Percentiles rank a stretch among this genome's conserved stretches.
Evolutionary conservation across 2,329 filamentous ascomycete genomes (phyloP).

Genomic region (Drechslerella dactyloides): DNA sequence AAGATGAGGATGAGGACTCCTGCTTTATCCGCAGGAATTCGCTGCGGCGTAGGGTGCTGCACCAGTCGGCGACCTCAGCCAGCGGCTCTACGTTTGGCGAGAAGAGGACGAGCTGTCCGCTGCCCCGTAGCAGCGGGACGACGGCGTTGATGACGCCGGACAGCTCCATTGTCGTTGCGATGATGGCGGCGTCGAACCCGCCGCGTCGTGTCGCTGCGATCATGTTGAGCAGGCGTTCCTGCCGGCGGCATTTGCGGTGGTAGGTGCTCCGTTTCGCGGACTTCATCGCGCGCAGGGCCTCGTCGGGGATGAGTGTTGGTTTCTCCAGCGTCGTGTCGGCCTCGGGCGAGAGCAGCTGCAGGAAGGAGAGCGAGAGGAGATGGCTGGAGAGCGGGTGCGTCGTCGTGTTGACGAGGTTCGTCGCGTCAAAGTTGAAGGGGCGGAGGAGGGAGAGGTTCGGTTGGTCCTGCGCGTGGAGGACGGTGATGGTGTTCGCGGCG

Average conservation of each 20-base stretch:
- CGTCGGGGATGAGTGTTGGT: conserved; percentile 67
- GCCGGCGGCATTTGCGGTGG: conserved; percentile 85
- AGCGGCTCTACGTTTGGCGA: conserved; percentile 80
- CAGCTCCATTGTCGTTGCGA: conserved; percentile 83
- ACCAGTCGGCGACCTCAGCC: conserved; percentile 77
- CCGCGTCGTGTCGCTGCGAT: conserved; percentile 77
- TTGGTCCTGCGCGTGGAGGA: conserved; percentile 81
- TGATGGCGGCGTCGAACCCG: conserved; percentile 80
- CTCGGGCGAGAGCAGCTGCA: conserved; percentile 81
- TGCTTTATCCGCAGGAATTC: conserved; percentile 69
- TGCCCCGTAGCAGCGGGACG: conserved; percentile 80
- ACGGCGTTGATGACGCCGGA: conserved; percentile 74
- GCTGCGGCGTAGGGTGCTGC: conserved; percentile 77
- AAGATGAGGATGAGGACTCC: conserved; percentile 17
- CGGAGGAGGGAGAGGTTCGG: conserved; percentile 85
- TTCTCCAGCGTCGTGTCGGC: conserved; percentile 77
- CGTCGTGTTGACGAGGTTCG: conserved; percentile 66
- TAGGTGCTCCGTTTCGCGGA: conserved; percentile 82
- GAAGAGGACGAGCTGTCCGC: conserved; percentile 85
- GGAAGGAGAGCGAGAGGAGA: conserved; percentile 85
- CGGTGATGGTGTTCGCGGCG: conserved; percentile 75
- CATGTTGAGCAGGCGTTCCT: conserved; percentile 73
- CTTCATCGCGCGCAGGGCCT: conserved; percentile 74
- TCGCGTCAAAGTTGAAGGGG: conserved; percentile 84
- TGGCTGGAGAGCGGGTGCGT: conserved; percentile 80